These are phyloP conservation scores for Euphorbia corollata DNA, from an alignment of 441 rosid genomes.

Conservation along the genomic window DNA sequence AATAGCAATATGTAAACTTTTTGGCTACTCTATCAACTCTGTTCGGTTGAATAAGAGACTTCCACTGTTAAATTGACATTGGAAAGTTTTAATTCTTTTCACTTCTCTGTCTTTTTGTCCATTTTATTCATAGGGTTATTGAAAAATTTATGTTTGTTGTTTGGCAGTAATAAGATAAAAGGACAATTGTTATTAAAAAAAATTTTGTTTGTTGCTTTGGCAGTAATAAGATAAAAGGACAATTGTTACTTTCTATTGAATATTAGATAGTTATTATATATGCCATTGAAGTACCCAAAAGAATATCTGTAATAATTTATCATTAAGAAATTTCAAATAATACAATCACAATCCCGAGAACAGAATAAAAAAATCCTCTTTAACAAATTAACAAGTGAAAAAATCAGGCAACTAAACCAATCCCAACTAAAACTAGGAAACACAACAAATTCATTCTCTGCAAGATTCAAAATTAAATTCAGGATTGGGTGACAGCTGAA, in stretches of 20 bases:
- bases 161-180: not conserved
- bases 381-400: not conserved
- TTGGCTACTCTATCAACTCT: not conserved
- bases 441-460: slow-evolving; percentile 3
- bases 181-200: not conserved
- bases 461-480: slow-evolving; percentile 25
- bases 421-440: slow-evolving; percentile 7
- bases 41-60: not conserved
- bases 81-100: not conserved
- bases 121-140: not conserved
- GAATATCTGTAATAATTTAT: slow-evolving; percentile 5
- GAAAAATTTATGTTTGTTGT: not conserved
- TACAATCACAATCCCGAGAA: slow-evolving; percentile 13
- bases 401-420: slow-evolving; percentile 8
- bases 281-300: not conserved
- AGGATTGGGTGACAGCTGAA: slow-evolving; percentile 24
- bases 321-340: slow-evolving; percentile 18
- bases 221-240: no score
- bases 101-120: not conserved
- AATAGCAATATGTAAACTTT: not conserved
- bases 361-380: slow-evolving; percentile 4
- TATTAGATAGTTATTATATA: not conserved
- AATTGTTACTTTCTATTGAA: not conserved
- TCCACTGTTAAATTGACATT: not conserved
- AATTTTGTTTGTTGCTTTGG: not conserved